Percentiles rank a stretch among this genome's conserved stretches.
Evolutionary conservation across 768 basidiomycete genomes (phyloP).

Genomic region (Podaxis sp.): DNA sequence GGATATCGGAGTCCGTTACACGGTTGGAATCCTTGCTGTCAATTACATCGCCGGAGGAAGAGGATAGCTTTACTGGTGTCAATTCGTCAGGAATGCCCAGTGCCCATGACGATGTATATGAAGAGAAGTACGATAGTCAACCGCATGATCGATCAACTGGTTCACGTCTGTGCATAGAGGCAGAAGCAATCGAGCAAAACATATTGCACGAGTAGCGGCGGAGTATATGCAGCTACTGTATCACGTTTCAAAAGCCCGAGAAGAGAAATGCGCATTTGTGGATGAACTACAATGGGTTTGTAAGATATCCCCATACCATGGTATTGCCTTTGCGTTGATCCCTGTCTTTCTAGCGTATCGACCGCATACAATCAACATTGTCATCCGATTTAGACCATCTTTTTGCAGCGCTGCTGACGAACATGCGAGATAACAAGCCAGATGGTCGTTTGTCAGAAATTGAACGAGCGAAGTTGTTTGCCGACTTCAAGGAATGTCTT

Average conservation of each 20-base stretch:
- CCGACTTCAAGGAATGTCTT: slow-evolving; percentile 76
- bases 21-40: slow-evolving; percentile 84
- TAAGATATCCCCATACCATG: slow-evolving; percentile 19
- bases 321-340: slow-evolving; percentile 2
- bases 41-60: slow-evolving; percentile 53
- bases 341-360: slow-evolving; percentile 52
- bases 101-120: slow-evolving; percentile 38
- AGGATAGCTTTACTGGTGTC: slow-evolving; percentile 29
- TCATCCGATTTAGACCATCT: slow-evolving; percentile 84
- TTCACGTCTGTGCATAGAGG: slow-evolving; percentile 36
- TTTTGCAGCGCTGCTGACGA: slow-evolving; percentile 57
- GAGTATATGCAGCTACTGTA: slow-evolving; percentile 94
- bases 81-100: slow-evolving; percentile 30
- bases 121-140: slow-evolving; percentile 28
- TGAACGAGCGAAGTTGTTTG: slow-evolving; percentile 56
- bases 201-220: slow-evolving; percentile 76
- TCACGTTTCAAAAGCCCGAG: slow-evolving; percentile 76
- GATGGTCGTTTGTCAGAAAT: slow-evolving; percentile 51
- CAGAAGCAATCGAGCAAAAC: slow-evolving; percentile 58
- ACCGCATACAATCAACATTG: slow-evolving; percentile 78
- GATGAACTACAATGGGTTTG: slow-evolving; percentile 83
- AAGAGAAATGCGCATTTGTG: slow-evolving; percentile 75
- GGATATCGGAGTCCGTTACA: slow-evolving; percentile 87
- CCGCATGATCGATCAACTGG: slow-evolving; percentile 5
- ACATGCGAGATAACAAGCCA: slow-evolving; percentile 44